These are phyloP conservation scores for Solanum neorickii DNA, from an alignment of 257 asterid genomes.

Conservation along the genomic window DNA sequence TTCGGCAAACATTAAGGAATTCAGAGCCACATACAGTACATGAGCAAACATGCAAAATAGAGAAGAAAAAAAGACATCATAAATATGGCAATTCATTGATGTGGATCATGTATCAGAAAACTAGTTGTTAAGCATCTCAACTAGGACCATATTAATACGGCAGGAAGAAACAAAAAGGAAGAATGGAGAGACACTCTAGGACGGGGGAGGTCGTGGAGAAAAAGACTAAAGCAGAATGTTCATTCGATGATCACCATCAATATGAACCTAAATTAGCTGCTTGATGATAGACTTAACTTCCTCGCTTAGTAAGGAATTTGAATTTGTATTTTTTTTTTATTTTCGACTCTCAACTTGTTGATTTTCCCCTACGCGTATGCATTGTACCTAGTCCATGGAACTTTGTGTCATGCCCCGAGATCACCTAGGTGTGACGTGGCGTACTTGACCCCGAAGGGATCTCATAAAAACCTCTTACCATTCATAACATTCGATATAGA, in stretches of 20 bases:
- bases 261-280: not conserved
- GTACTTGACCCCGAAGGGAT: too few relatives aligned
- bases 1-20: not conserved
- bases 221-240: not conserved
- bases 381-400: not conserved
- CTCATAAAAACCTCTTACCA: too few relatives aligned
- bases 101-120: not conserved
- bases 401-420: not conserved
- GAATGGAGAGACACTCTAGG: not conserved
- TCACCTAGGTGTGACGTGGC: too few relatives aligned
- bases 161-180: not conserved
- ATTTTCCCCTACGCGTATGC: not conserved
- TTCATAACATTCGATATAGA: too few relatives aligned
- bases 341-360: not conserved
- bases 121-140: not conserved
- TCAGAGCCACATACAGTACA: not conserved
- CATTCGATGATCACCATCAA: not conserved
- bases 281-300: not conserved
- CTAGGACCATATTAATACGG: not conserved
- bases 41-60: not conserved
- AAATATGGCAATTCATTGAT: not conserved
- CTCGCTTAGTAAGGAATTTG: not conserved
- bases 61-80: not conserved
- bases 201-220: not conserved
- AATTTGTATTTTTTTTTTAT: too few relatives aligned